Evolutionary conservation across 306 rosid genomes (phyloP).

Genomic region (Malus fusca): DNA sequence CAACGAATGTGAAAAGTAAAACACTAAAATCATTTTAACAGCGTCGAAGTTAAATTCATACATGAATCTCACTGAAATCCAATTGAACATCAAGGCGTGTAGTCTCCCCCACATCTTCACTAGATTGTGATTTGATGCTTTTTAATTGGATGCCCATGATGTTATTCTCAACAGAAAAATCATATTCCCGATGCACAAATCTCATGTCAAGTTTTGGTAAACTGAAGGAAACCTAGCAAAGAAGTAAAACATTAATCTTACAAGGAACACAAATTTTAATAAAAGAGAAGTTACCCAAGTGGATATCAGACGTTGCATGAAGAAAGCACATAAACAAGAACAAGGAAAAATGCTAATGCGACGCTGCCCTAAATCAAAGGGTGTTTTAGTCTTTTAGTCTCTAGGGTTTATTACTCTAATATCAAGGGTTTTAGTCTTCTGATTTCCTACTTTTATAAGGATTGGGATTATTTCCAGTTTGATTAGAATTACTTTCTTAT

Average conservation of each 20-base stretch:
- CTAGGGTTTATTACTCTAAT: too few relatives aligned
- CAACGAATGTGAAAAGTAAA: conserved; percentile 9
- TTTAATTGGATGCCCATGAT: conserved; percentile 85
- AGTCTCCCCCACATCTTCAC: conserved; percentile 83
- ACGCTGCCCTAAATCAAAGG: too few relatives aligned
- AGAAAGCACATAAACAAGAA: conserved; percentile 7
- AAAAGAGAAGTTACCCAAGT: not conserved
- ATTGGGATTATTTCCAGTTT: too few relatives aligned
- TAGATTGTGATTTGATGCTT: conserved; percentile 62
- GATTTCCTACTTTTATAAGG: too few relatives aligned
- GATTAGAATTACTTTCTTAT: too few relatives aligned
- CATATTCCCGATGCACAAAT: conserved; percentile 64
- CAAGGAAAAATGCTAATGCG: not conserved
- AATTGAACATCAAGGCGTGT: conserved; percentile 83
- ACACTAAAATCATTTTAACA: conserved; percentile 19
- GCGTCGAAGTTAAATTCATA: conserved; percentile 35
- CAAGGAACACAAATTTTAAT: not conserved
- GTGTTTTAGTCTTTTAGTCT: too few relatives aligned
- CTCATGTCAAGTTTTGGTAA: conserved; percentile 82
- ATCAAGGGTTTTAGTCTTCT: too few relatives aligned
- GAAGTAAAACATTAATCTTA: conserved; percentile 14
- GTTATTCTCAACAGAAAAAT: conserved; percentile 67
- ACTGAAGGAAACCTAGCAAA: conserved; percentile 71
- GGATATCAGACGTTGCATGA: not conserved
- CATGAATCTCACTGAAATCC: conserved; percentile 96